A percentile compares a stretch with the other conserved stretches of the same genome.
phyloP scores from a whole-genome alignment of 345 rosid species.

The Odontarrhena argentea region DNA sequence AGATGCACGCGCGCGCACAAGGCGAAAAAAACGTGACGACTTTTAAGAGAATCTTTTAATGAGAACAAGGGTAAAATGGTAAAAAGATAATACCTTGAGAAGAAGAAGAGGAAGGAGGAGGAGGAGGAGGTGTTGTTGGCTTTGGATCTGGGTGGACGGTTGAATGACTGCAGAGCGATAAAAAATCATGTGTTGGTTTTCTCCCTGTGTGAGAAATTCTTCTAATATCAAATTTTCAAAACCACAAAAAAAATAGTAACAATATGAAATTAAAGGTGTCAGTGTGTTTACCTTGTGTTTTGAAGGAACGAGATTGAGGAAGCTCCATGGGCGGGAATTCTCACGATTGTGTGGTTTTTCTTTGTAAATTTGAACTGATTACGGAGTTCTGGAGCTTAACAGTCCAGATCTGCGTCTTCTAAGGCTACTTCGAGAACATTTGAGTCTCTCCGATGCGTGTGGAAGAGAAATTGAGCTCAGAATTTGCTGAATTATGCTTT shows the following conservation, averaged over 20 bases:
- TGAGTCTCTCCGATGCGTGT: background rate
- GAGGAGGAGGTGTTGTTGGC: constrained; percentile 26
- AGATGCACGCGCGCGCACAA: constrained; percentile 59
- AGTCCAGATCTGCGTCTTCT: constrained; percentile 50
- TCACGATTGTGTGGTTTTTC: background rate
- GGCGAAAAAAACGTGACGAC: constrained; percentile 44
- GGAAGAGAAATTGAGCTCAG: constrained; percentile 2
- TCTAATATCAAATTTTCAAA: constrained; percentile 42
- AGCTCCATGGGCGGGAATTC: constrained; percentile 68
- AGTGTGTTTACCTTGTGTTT: constrained; percentile 59
- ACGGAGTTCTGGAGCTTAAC: background rate
- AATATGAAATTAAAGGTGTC: too few relatives aligned
- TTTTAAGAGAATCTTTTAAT: constrained; percentile 27
- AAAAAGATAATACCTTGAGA: constrained; percentile 61
- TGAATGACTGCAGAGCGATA: constrained; percentile 85
- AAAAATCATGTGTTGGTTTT: constrained; percentile 87
- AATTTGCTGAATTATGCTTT: constrained; percentile 27
- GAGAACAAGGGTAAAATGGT: constrained; percentile 21
- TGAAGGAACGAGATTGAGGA: constrained; percentile 73
- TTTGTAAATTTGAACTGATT: background rate
- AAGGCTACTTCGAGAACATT: background rate
- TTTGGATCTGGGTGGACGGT: constrained; percentile 75
- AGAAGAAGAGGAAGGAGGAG: constrained; percentile 47
- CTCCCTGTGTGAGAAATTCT: constrained; percentile 61
- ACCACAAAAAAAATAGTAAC: background rate